Evolutionary conservation across 2,329 filamentous ascomycete genomes (phyloP).

Genomic region (Colletotrichum siamense): DNA sequence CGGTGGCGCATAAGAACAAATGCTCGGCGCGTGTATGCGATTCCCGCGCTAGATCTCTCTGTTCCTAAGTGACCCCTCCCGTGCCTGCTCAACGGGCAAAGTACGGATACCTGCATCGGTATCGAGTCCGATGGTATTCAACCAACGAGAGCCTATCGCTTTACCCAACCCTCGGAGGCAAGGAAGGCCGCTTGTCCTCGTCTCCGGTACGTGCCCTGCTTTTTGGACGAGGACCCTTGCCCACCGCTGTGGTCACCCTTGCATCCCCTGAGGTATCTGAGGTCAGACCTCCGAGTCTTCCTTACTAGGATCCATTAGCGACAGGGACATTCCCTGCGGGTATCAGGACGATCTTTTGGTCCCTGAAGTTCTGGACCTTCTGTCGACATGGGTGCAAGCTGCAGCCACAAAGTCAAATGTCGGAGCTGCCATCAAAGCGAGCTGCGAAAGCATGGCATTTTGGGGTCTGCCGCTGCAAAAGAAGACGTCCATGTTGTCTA

Average conservation of each 20-base stretch:
- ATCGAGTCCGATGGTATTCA: not conserved
- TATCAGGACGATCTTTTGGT: constrained; percentile 13
- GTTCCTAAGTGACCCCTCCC: not conserved
- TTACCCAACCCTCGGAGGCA: not conserved
- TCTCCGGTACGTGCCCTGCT: not conserved
- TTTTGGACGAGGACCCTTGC: not conserved
- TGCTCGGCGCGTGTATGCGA: not conserved
- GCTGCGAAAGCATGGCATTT: not conserved
- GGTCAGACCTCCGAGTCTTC: not conserved
- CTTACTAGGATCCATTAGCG: not conserved
- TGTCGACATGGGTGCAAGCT: not conserved
- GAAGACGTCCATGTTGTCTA: not conserved
- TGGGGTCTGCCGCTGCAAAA: not conserved
- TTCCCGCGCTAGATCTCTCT: not conserved
- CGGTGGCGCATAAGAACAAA: not conserved
- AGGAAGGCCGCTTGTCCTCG: not conserved
- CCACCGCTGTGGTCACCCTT: not conserved
- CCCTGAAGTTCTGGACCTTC: constrained; percentile 20
- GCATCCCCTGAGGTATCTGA: not conserved
- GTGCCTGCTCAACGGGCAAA: not conserved
- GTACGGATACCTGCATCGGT: not conserved
- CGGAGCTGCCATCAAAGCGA: not conserved
- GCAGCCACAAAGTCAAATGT: constrained; percentile 11
- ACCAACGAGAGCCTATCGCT: not conserved
- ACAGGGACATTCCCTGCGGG: not conserved